phyloP scores from a whole-genome alignment of 805 yeast species.

The Candida sithepensis region DNA sequence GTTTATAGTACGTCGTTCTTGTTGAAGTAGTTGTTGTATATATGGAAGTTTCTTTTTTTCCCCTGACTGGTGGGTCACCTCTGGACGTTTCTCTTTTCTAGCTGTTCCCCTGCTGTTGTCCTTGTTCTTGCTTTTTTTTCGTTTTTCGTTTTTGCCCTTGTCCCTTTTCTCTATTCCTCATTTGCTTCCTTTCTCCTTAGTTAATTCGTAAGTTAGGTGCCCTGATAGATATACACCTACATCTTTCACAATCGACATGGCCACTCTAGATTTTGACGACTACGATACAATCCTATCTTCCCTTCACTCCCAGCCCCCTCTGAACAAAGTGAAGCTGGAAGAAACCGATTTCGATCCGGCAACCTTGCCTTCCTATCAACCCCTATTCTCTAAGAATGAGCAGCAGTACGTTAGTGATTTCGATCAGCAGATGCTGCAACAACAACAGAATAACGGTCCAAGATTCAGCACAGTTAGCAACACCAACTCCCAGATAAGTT shows the following conservation, averaged over 20 bases:
- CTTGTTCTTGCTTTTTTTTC: too few relatives aligned
- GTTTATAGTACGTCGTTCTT: too few relatives aligned
- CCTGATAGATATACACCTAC: too few relatives aligned
- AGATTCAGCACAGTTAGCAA: conserved; percentile 19
- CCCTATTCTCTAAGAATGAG: neutral
- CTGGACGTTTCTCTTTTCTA: too few relatives aligned
- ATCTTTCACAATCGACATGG: conserved; percentile 12
- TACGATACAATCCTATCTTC: conserved; percentile 30
- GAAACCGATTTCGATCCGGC: neutral
- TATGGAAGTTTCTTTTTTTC: too few relatives aligned
- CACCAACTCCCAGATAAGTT: conserved; percentile 18
- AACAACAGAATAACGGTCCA: conserved; percentile 6
- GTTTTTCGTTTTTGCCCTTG: too few relatives aligned
- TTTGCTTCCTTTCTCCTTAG: too few relatives aligned
- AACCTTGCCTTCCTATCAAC: neutral
- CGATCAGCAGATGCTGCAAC: conserved; percentile 4
- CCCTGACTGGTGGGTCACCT: too few relatives aligned
- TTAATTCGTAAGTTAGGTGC: too few relatives aligned
- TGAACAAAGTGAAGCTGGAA: neutral
- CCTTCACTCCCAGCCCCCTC: conserved; percentile 9
- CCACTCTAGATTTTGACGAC: conserved; percentile 28
- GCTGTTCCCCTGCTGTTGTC: too few relatives aligned
- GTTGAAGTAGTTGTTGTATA: too few relatives aligned
- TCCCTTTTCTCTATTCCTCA: too few relatives aligned
- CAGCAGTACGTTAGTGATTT: neutral